Conservation (phyloP, 768 basidiomycete genomes). For the Royoungia palumana region DNA sequence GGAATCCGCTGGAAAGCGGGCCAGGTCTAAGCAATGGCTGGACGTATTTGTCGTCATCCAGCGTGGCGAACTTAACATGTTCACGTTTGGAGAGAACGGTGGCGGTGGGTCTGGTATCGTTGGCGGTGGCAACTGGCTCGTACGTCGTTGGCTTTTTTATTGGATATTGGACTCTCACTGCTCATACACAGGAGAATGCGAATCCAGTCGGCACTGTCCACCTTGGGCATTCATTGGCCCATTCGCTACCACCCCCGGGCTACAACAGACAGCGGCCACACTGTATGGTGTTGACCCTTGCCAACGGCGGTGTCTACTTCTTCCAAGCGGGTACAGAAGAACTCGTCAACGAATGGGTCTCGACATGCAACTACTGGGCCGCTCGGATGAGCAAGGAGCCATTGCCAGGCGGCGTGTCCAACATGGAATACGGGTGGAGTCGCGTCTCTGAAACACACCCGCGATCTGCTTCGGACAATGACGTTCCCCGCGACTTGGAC, state of each 20-base stretch:
- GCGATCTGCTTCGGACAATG: conserved; percentile 58
- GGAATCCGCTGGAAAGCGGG: conserved; percentile 79
- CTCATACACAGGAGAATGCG: conserved; percentile 71
- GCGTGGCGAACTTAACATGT: conserved; percentile 93
- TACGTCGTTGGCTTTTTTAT: conserved; percentile 44
- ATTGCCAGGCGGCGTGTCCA: conserved; percentile 91
- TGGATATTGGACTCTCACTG: conserved; percentile 6
- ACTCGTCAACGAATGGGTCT: conserved; percentile 98
- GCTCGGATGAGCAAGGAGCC: conserved; percentile 95
- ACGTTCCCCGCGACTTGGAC: conserved; percentile 47
- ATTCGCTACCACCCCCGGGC: conserved; percentile 85
- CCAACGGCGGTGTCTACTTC: conserved; percentile 91
- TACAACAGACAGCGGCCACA: conserved; percentile 89
- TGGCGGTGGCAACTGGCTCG: conserved; percentile 98
- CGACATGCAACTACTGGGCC: conserved; percentile 99
- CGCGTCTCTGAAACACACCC: conserved; percentile 58
- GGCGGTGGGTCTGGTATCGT: conserved; percentile 62
- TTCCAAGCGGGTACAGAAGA: conserved; percentile 99
- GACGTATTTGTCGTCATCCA: conserved; percentile 96
- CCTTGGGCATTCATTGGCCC: conserved; percentile 85
- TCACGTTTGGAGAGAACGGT: conserved; percentile 80
- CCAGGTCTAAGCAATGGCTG: conserved; percentile 88
- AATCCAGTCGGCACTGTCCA: conserved; percentile 76
- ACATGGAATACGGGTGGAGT: conserved; percentile 99
- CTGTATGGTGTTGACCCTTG: conserved; percentile 90